A percentile compares a stretch with the other conserved stretches of the same genome.
phyloP scores from a whole-genome alignment of 108 stramenopile species.

The Skeletonema grethae region DNA sequence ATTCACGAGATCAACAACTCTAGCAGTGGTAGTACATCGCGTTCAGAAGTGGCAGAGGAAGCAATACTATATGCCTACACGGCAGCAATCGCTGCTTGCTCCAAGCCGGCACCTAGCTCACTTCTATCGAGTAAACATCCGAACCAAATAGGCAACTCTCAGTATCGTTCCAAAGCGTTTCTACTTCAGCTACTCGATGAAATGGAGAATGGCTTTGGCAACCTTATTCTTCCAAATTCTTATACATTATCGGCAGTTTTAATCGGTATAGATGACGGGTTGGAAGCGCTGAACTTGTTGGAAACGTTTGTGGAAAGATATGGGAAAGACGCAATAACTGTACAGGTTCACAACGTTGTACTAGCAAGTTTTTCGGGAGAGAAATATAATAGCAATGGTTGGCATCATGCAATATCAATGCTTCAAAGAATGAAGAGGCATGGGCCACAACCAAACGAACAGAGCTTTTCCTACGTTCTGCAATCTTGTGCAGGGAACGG shows the following conservation, averaged over 20 bases:
- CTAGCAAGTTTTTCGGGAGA: constrained; percentile 2
- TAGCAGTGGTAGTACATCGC: neutral
- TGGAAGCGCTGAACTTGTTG: constrained; percentile 20
- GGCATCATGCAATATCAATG: constrained; percentile 57
- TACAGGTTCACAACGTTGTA: constrained; percentile 40
- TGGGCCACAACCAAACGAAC: constrained; percentile 50
- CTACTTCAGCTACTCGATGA: constrained; percentile 34
- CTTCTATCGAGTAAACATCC: neutral
- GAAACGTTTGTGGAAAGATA: constrained; percentile 30
- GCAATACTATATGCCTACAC: constrained; percentile 35
- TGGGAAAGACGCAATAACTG: constrained; percentile 12
- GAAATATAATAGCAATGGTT: constrained; percentile 27
- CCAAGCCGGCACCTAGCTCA: constrained; percentile 10
- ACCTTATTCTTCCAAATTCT: constrained; percentile 26
- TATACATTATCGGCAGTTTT: constrained; percentile 46
- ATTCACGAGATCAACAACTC: constrained; percentile 4
- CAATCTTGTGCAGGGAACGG: constrained; percentile 49
- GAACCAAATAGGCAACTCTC: neutral
- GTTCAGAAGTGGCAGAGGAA: constrained; percentile 11
- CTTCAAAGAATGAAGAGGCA: constrained; percentile 52
- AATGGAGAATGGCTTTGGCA: constrained; percentile 29
- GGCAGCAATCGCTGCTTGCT: constrained; percentile 27
- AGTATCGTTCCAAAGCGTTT: constrained; percentile 32
- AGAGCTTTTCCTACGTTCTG: constrained; percentile 55
- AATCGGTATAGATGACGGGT: constrained; percentile 40